These are phyloP conservation scores for Diaporthe nobilis DNA, from an alignment of 2,329 filamentous ascomycete species.

Conservation along the genomic window DNA sequence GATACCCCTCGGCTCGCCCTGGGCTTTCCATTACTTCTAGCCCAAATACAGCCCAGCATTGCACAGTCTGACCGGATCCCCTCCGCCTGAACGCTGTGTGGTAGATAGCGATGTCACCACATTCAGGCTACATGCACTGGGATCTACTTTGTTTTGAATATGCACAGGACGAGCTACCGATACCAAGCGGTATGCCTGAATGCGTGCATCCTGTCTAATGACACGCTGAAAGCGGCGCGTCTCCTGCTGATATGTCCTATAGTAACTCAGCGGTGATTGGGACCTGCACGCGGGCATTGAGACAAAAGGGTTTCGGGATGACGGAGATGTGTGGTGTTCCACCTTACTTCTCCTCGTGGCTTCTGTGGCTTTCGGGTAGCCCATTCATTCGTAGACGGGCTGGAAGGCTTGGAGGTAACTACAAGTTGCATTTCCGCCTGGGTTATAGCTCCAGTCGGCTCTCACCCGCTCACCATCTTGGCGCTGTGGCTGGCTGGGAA, in stretches of 20 bases:
- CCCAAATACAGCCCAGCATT: slow-evolving; percentile 23
- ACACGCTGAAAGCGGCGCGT: background rate
- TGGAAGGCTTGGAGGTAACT: too few species aligned
- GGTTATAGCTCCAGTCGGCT: background rate
- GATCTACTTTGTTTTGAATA: too few species aligned
- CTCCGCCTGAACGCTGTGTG: background rate
- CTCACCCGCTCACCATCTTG: background rate
- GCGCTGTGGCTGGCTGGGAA: slow-evolving; percentile 2
- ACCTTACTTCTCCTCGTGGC: background rate
- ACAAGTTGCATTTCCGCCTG: background rate
- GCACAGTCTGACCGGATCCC: background rate
- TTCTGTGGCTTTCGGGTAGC: background rate
- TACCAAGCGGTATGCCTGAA: too few species aligned
- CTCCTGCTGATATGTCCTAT: background rate
- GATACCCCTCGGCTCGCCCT: slow-evolving; percentile 26
- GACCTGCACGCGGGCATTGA: background rate
- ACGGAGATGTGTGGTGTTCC: background rate
- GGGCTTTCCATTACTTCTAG: slow-evolving; percentile 19
- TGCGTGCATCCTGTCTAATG: background rate
- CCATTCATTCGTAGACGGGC: background rate
- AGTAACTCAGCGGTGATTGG: too few species aligned
- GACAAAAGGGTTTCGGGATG: background rate
- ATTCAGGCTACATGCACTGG: too few species aligned
- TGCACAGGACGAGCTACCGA: background rate
- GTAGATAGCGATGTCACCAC: too few species aligned